Base-by-base conservation (phyloP, 2,329 filamentous ascomycete genomes). In the Aplosporella prunicola region DNA sequence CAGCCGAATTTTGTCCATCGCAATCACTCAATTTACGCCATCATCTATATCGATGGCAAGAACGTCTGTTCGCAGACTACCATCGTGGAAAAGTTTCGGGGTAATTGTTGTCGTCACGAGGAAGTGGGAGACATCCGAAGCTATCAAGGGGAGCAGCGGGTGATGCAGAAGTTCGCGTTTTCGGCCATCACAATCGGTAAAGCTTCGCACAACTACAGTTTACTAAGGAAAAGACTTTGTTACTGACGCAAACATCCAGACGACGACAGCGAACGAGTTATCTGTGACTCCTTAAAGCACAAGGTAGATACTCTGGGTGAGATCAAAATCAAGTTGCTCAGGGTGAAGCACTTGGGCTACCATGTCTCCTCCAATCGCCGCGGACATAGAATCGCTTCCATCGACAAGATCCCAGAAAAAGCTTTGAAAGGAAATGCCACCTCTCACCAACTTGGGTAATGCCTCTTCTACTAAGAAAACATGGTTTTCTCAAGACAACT, bases 391-490 rank as follows among this genome's bases (percentile, higher is more conserved):
- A n/a, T n/a, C n/a, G n/a, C n/a, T n/a, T n/a, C n/a, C n/a, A n/a
- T n/a, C n/a, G n/a, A n/a, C n/a, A 29, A 25, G 5, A 27, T 51
- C n/a, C 44, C 47, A 3, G 47, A 51, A 28, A 50, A 53, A 27
- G 36, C 45, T 3, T 29, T 53, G 18, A 50, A 52, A 29, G 46
- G 46, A 2, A 31, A 32, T 36, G 43, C 45, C 3, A 14, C 53
- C n/a, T 46, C 49, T n/a, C 49, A 52, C 31, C 23, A 38, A 25
- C 45, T 40, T 20, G 37, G 29, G 48, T 51, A 38, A 30, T 25
- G 18, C 35, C 15, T 35, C 32, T 18, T 17, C 15, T 16, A 22
- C n/a, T 24, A n/a, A n/a, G n/a, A n/a, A n/a, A n/a, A n/a, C n/a
- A n/a, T n/a, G n/a, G n/a, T n/a, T n/a, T n/a, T n/a, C n/a, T n/a